phyloP scores from a whole-genome alignment of 2,329 filamentous ascomycete species.

The Hypoxylon sp. region DNA sequence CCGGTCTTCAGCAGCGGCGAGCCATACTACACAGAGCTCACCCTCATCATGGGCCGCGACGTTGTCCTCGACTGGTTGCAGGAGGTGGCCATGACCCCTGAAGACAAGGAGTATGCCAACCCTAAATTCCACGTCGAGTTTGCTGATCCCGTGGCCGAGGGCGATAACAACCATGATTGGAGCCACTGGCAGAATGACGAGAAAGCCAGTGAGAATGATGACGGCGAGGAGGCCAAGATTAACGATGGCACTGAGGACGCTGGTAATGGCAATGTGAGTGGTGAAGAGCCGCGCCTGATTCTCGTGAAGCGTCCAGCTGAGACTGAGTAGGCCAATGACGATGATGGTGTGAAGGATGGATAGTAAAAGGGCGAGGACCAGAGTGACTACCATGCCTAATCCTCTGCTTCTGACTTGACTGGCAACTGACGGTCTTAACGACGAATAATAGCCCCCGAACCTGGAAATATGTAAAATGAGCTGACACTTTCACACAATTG shows the following conservation, averaged over 20 bases:
- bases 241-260: conserved; percentile 13
- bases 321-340: not conserved
- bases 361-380: conserved; percentile 3
- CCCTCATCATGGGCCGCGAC: conserved; percentile 70
- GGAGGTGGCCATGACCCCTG: conserved; percentile 62
- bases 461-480: not conserved
- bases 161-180: conserved; percentile 52
- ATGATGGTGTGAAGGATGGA: not conserved
- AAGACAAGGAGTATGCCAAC: conserved; percentile 58
- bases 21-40: conserved; percentile 69
- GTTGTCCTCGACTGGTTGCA: conserved; percentile 74
- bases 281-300: conserved; percentile 1
- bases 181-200: conserved; percentile 27
- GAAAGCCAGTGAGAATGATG: conserved; percentile 4
- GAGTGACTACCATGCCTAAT: not conserved
- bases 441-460: not conserved
- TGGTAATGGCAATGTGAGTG: not conserved
- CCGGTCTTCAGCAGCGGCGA: conserved; percentile 80
- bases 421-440: not conserved
- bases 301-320: conserved; percentile 3
- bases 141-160: conserved; percentile 36
- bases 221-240: not conserved
- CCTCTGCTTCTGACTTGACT: not conserved
- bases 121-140: conserved; percentile 55
- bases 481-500: not conserved